These are phyloP conservation scores for Pelargonium nanum DNA, from an alignment of 345 rosid species.

Conservation along the genomic window DNA sequence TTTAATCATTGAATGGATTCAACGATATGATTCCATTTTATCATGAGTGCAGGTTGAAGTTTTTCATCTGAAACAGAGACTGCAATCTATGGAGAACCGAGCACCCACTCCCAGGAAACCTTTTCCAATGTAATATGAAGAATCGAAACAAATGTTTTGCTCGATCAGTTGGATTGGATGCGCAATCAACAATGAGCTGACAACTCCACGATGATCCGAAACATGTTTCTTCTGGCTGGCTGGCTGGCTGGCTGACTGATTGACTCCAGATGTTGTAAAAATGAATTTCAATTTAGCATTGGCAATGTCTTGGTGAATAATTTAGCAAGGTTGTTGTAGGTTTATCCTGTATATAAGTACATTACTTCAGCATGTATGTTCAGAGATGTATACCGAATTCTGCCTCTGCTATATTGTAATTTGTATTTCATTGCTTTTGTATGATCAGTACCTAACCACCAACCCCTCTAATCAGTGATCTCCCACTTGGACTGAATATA, in stretches of 20 bases:
- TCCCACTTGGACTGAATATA: too few species aligned
- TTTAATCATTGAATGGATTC: too few species aligned
- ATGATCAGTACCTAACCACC: too few species aligned
- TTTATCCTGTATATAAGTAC: constrained; percentile 3
- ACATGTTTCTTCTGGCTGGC: background rate
- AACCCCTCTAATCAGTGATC: too few species aligned
- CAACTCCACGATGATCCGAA: too few species aligned
- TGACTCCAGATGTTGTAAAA: background rate
- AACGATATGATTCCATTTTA: background rate
- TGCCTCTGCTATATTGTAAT: too few species aligned
- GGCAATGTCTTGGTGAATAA: background rate
- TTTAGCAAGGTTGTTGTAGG: background rate
- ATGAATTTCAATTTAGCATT: background rate
- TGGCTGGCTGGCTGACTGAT: background rate
- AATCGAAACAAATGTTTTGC: background rate
- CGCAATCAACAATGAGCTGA: too few species aligned
- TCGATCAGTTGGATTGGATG: background rate
- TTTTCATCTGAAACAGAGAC: constrained; percentile 89
- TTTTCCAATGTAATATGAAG: constrained; percentile 38
- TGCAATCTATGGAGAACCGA: constrained; percentile 81
- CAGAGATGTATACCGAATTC: too few species aligned
- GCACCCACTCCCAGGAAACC: constrained; percentile 72
- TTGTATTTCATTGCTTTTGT: too few species aligned
- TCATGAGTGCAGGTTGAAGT: constrained; percentile 62
- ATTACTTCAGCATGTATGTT: background rate